Evolutionary conservation across 2,329 filamentous ascomycete species (phyloP).

Genomic region (Hortaea werneckii): DNA sequence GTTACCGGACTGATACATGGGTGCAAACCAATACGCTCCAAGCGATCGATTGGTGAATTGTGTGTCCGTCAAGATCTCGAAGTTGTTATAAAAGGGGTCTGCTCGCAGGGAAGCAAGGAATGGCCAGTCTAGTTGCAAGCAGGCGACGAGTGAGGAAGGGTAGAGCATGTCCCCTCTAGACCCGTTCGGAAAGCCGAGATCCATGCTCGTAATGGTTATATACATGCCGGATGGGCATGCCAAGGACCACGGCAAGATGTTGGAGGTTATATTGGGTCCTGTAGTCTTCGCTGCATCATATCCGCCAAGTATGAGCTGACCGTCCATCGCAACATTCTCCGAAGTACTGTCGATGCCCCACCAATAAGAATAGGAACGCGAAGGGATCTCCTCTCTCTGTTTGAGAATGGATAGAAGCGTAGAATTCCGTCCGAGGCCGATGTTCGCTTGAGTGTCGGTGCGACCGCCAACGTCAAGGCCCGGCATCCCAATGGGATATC

Average conservation of each 20-base stretch:
- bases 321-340: conserved; percentile 12
- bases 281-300: conserved; percentile 21
- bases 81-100: conserved; percentile 6
- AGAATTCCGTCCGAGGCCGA: conserved; percentile 21
- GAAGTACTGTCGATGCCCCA: conserved; percentile 16
- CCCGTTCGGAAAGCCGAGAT: conserved; percentile 19
- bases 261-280: conserved; percentile 14
- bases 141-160: conserved; percentile 1
- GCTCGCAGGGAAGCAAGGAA: conserved; percentile 3
- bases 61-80: conserved; percentile 2
- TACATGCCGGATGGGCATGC: conserved; percentile 14
- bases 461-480: conserved; percentile 5
- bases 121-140: conserved; percentile 10
- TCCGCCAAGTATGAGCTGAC: conserved; percentile 21
- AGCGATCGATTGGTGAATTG: background rate
- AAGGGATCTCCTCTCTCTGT: conserved; percentile 11
- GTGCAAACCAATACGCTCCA: too few relatives aligned
- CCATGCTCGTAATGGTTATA: conserved; percentile 15
- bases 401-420: conserved; percentile 16
- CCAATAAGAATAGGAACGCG: conserved; percentile 18
- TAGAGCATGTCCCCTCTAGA: conserved; percentile 5
- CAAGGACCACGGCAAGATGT: conserved; percentile 2
- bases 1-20: conserved; percentile 4
- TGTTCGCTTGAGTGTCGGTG: conserved; percentile 6
- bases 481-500: conserved; percentile 11